Evolutionary conservation across 352 stramenopile species (phyloP).

Genomic region (Globisporangium okanoganense): DNA sequence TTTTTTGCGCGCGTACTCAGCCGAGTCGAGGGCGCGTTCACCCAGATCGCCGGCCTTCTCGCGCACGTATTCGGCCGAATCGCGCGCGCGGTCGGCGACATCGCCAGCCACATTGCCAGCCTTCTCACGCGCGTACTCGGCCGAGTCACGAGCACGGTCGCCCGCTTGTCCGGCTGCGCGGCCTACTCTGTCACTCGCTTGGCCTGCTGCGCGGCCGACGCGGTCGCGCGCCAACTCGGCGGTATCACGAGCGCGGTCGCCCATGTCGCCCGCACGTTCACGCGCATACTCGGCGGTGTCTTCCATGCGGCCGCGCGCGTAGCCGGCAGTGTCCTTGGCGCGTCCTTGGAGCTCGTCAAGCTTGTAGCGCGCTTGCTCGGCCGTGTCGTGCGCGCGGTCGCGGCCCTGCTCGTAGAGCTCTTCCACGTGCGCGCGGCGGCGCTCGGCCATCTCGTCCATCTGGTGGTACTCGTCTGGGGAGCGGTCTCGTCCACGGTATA

Average conservation of each 20-base stretch:
- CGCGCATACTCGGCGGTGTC: conserved; percentile 2
- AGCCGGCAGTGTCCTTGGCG: neutral
- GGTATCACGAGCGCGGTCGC: neutral
- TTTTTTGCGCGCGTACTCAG: conserved; percentile 39
- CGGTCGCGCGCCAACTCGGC: neutral
- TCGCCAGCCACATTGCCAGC: neutral
- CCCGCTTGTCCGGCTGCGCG: neutral
- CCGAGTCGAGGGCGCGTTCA: conserved; percentile 19
- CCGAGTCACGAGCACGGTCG: neutral
- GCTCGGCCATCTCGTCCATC: conserved; percentile 7
- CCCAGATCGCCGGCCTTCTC: conserved; percentile 20
- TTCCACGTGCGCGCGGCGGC: conserved; percentile 4
- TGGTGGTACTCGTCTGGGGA: conserved; percentile 10
- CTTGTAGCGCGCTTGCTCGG: conserved; percentile 16
- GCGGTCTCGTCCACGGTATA: conserved; percentile 7
- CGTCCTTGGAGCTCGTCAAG: conserved; percentile 29
- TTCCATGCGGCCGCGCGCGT: neutral
- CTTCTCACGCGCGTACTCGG: neutral
- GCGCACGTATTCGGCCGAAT: conserved; percentile 23
- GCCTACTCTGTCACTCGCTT: conserved; percentile 14
- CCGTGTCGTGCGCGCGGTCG: neutral
- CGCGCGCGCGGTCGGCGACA: neutral
- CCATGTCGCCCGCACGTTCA: neutral
- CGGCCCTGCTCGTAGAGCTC: conserved; percentile 10
- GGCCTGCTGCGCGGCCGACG: conserved; percentile 6